Evolutionary conservation across 2,329 filamentous ascomycete species (phyloP), one percentile per base, ranked within the genome.

Genomic region (Aureobasidium uvarum): DNA sequence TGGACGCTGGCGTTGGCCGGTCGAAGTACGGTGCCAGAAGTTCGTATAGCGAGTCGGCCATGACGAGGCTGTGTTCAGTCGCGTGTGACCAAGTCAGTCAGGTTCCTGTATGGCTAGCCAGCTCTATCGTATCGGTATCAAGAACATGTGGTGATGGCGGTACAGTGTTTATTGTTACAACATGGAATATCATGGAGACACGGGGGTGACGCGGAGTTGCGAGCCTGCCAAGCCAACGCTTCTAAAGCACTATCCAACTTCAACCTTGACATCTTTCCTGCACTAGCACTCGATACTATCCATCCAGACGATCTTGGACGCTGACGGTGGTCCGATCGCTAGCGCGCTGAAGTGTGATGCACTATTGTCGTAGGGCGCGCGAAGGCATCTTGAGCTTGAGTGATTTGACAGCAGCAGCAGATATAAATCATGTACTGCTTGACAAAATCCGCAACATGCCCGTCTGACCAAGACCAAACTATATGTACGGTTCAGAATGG

Each of bases 41-140:
- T 66, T 95, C 91, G 72, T 91, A 88, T 45, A 96, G 81, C 18
- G 89, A 81, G 74, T 94, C 90, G 39, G 67, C 64, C 67, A 68
- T 68, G 51, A 11, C 28, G 8, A 5, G n/a, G 2, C 23, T 36
- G 16, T 45, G 18, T 50, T 13, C 5, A 36, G n/a, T 46, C 38
- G 39, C 18, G 54, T 45, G 8, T 7, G 25, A 36, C 31, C n/a
- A 25, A 6, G 2, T 38, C 0, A 3, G n/a, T 36, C 39, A 59
- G 25, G n/a, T 28, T 11, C 48, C 20, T 4, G 10, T 43, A 23
- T 16, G 11, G 25, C 55, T 18, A 10, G 11, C 6, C 18, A 33
- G 28, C 11, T 14, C 10, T 39, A 39, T 16, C 13, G 20, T 14
- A 50, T 25, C 14, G 11, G 13, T 16, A 4, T 23, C 14, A 20